Conservation (phyloP, 1,284 basidiomycete genomes). For the Fomes fomentarius region DNA sequence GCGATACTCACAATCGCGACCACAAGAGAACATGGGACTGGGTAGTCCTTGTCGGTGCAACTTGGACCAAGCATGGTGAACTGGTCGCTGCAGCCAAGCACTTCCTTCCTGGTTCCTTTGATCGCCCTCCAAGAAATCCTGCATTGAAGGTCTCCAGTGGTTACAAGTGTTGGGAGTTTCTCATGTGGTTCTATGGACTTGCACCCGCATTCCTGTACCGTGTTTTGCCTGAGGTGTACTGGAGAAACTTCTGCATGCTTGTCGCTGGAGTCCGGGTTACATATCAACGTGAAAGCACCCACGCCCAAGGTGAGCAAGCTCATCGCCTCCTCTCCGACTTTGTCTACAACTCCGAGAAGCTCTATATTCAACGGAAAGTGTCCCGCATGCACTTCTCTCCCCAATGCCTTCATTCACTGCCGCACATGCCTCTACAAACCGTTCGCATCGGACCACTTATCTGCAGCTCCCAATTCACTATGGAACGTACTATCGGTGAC, state of each 20-base stretch:
- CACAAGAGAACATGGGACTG: neutral
- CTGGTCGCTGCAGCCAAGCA: neutral
- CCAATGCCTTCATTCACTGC: neutral
- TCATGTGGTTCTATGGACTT: neutral
- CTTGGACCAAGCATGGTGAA: neutral
- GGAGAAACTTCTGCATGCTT: neutral
- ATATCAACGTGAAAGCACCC: neutral
- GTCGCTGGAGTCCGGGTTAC: neutral
- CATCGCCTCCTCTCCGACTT: neutral
- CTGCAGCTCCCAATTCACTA: conserved; percentile 22
- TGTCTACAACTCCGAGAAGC: neutral
- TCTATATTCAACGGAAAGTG: neutral
- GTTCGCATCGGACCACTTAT: conserved; percentile 22
- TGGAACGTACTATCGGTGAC: conserved; percentile 32
- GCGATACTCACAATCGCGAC: neutral
- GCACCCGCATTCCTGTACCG: neutral
- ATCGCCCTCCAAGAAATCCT: neutral
- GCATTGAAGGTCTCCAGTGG: neutral
- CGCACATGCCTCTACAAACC: neutral
- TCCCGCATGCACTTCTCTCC: neutral
- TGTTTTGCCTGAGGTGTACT: neutral
- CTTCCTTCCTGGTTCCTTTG: neutral
- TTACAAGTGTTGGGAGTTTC: neutral
- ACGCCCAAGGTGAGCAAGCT: neutral
- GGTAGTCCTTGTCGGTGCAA: neutral